phyloP scores from a whole-genome alignment of 306 rosid species.

The Casuarina equisetifolia region DNA sequence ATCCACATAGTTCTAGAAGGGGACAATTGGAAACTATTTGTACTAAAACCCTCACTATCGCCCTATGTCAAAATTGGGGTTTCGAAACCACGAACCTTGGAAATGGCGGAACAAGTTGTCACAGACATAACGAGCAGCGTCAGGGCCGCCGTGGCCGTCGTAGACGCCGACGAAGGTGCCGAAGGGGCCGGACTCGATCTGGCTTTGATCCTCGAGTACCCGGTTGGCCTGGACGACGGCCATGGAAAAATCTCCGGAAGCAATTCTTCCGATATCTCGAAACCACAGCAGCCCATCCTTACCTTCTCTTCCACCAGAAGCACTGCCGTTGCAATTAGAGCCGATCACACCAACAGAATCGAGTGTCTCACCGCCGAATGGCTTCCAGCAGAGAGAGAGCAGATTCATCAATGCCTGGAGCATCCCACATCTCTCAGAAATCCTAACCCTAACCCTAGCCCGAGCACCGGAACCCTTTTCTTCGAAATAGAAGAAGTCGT shows the following conservation, averaged over 20 bases:
- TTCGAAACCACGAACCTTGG: conserved; percentile 54
- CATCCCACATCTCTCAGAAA: conserved; percentile 94
- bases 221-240: conserved; percentile 89
- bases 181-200: conserved; percentile 80
- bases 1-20: conserved; percentile 19
- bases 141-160: conserved; percentile 92
- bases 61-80: not conserved
- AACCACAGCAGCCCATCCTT: conserved; percentile 74
- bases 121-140: conserved; percentile 74
- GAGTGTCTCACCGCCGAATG: conserved; percentile 50
- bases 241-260: conserved; percentile 82
- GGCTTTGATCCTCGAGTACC: conserved; percentile 85
- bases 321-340: conserved; percentile 19
- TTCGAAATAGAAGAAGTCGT: not conserved
- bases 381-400: conserved; percentile 80
- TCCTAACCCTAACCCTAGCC: conserved; percentile 52
- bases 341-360: conserved; percentile 47
- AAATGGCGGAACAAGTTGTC: conserved; percentile 71
- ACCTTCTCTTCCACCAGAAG: conserved; percentile 43
- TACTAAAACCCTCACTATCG: not conserved
- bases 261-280: conserved; percentile 59
- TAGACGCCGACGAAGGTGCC: conserved; percentile 88
- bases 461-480: conserved; percentile 27
- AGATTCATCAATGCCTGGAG: conserved; percentile 86
- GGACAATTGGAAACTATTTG: conserved; percentile 30